Conservation (phyloP, 495 filamentous ascomycete genomes). For the Neurospora terricola region DNA sequence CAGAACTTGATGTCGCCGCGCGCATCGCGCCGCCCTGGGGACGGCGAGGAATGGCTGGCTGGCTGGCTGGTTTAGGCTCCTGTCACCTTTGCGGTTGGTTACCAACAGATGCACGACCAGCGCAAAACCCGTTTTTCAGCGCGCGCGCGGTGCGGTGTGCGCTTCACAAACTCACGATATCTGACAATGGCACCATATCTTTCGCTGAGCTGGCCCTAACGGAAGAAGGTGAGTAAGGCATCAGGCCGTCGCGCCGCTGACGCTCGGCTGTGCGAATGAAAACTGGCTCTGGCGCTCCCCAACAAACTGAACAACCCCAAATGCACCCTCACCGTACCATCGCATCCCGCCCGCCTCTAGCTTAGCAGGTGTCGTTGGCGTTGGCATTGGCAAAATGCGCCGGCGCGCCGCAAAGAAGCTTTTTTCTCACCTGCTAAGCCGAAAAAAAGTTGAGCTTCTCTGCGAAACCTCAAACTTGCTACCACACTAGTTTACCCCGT, state of each 20-base stretch:
- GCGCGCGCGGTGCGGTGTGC: neutral
- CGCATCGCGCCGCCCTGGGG: neutral
- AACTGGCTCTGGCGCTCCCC: neutral
- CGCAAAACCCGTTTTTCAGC: neutral
- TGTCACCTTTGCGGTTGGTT: neutral
- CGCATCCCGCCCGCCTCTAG: neutral
- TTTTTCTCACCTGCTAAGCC: neutral
- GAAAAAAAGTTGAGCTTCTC: neutral
- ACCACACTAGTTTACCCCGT: neutral
- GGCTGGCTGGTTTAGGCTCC: neutral
- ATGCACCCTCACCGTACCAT: neutral
- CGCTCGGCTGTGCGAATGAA: neutral
- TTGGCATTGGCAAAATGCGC: neutral
- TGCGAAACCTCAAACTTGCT: neutral
- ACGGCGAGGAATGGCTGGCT: neutral
- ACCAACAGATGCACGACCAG: neutral
- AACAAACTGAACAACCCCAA: neutral
- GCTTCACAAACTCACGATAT: neutral
- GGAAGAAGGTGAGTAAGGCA: neutral
- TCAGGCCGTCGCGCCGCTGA: neutral
- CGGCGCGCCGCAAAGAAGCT: neutral
- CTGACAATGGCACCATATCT: neutral
- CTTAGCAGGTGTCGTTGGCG: neutral
- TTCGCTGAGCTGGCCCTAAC: neutral
- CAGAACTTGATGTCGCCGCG: neutral